Base-by-base conservation (phyloP, 768 basidiomycete species). In the Amanita polypyramis region DNA sequence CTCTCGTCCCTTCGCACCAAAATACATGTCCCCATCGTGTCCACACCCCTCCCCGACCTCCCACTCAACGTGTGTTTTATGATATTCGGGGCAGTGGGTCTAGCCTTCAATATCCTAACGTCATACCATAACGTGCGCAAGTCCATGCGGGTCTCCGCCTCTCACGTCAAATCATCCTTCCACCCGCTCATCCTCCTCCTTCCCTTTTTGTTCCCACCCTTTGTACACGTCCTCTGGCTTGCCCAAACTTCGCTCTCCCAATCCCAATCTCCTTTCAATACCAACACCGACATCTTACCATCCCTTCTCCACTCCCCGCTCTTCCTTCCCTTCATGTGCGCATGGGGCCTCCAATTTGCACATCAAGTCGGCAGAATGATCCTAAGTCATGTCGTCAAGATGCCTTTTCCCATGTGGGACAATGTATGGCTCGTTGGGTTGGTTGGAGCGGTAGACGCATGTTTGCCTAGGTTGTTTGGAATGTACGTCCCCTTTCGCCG, bases 311-410 rank as follows among this genome's bases (percentile, higher is more conserved):
- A 84, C 55, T 86, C 86, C 1, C 69, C 80, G 1, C 73, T 82
- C 20, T 82, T 98, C 59, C 66, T 97, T 9, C 91, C 93, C 2
- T 96, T 94, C 70, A 64, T 94, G 14, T 84, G 81, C 56, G 82
- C 87, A 15, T 98, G 94, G 93, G 95, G 93, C n/a, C 62, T 88
- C 45, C 85, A 88, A 62, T 89, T 90, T 54, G 84, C 86, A 23
- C 87, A 89, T 54, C 84, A 93, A 60, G 94, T 96, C 32, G 90
- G 91, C 9, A 70, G 84, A 54, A 86, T 98, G 73, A 98, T 97
- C 57, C 68, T 96, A 39, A 88, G 93, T 1, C 96, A 98, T 63
- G 80, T 96, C 23, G 93, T 94, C 44, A 80, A 79, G 53, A 70
- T 75, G 37, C 68, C 78, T 4, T 95, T 97, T 70, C 96, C 96